Conservation (phyloP, 2,329 filamentous ascomycete genomes). For the Pestalotiopsis sp. region DNA sequence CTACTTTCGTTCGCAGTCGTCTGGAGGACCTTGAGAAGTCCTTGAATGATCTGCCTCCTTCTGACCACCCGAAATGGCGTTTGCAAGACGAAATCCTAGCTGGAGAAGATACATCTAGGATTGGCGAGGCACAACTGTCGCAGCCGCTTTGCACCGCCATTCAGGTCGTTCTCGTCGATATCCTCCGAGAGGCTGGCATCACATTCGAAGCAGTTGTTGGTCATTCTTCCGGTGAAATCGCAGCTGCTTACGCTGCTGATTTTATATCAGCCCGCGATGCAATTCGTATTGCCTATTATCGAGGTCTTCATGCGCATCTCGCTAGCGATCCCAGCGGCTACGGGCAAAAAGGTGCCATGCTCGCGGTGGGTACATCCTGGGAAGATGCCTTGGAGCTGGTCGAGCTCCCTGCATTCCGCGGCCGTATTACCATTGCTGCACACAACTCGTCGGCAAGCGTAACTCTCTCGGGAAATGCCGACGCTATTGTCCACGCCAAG, state of each 20-base stretch:
- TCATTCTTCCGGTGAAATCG: slow-evolving; percentile 48
- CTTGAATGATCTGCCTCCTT: neutral
- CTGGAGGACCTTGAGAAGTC: neutral
- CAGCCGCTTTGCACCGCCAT: slow-evolving; percentile 42
- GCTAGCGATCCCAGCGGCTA: slow-evolving; percentile 1
- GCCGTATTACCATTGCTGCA: slow-evolving; percentile 27
- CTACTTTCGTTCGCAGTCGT: neutral
- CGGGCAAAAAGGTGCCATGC: slow-evolving; percentile 36
- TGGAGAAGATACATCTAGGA: neutral
- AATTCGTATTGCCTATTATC: slow-evolving; percentile 32
- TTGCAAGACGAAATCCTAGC: slow-evolving; percentile 3
- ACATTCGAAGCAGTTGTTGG: slow-evolving; percentile 38
- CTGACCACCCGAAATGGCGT: slow-evolving; percentile 14
- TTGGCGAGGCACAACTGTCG: slow-evolving; percentile 30
- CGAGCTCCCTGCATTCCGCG: slow-evolving; percentile 20
- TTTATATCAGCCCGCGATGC: slow-evolving; percentile 34
- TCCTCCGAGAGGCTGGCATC: slow-evolving; percentile 38
- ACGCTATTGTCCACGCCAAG: slow-evolving; percentile 24
- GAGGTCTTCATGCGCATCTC: slow-evolving; percentile 6
- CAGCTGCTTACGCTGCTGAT: slow-evolving; percentile 42
- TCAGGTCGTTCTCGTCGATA: slow-evolving; percentile 40
- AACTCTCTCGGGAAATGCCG: slow-evolving; percentile 31
- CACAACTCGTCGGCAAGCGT: slow-evolving; percentile 30
- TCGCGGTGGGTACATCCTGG: slow-evolving; percentile 38
- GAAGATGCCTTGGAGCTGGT: slow-evolving; percentile 30